phyloP scores from a whole-genome alignment of 805 yeast species.

The Candida tammaniensis region DNA sequence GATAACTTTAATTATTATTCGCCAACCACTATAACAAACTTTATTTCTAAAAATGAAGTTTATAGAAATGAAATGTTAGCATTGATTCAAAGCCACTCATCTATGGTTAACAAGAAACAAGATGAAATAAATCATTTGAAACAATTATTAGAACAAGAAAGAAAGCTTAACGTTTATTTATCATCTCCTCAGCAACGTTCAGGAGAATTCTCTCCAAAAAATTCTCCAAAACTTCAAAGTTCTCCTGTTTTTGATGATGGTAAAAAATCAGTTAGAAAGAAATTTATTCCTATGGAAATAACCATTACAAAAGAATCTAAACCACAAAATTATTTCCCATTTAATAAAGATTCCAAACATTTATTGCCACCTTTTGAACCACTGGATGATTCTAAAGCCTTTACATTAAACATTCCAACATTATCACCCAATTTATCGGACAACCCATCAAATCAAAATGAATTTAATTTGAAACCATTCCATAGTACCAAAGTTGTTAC shows the following conservation, averaged over 20 bases:
- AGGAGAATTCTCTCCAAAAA: background rate
- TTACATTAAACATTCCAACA: conserved; percentile 1
- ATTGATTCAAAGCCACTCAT: conserved; percentile 21
- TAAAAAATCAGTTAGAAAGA: conserved; percentile 11
- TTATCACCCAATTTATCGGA: conserved; percentile 1
- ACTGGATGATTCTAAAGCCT: no score
- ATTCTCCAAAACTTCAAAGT: conserved; percentile 4
- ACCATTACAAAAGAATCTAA: conserved; percentile 14
- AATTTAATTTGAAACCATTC: conserved; percentile 13
- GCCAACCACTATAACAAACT: no score
- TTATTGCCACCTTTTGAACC: conserved; percentile 16
- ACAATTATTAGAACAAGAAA: conserved; percentile 21
- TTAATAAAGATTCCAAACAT: conserved; percentile 1
- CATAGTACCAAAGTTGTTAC: conserved; percentile 8
- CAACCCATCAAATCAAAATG: background rate
- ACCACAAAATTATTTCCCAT: conserved; percentile 12
- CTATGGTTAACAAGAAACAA: conserved; percentile 22
- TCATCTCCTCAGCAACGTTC: conserved; percentile 3
- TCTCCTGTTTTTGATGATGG: conserved; percentile 4
- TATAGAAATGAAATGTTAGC: conserved; percentile 22
- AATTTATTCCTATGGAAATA: conserved; percentile 19
- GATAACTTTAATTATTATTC: no score
- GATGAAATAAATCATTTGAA: conserved; percentile 23
- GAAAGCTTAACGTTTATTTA: conserved; percentile 16
- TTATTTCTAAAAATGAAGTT: conserved; percentile 12